Evolutionary conservation across 1,284 basidiomycete species (phyloP), one percentile per base, ranked within the genome.

Genomic region (Pascua sp.): DNA sequence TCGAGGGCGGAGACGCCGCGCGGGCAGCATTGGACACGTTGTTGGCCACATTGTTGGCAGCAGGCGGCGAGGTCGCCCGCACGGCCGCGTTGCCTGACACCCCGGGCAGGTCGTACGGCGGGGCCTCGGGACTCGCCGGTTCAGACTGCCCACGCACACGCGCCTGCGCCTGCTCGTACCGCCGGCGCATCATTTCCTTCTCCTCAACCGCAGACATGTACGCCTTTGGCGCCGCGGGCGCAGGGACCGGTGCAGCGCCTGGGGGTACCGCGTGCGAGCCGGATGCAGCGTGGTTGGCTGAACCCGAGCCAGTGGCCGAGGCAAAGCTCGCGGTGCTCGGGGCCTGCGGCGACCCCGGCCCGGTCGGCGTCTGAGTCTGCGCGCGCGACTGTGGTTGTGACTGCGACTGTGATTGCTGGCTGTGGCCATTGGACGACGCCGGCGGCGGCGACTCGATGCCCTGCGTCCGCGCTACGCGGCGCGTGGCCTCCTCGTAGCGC

Each of bases 151-250:
- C 24, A 32, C 24, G 24, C 24, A 66, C 66, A 8, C 55, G 46
- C 8, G 87, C 84, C 60, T 83, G 83, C 2, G 82, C 84, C 62
- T 61, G 57, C 46, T 61, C 62, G 52, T 56, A 65, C 12, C 61
- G 43, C 39, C 56, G 45, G 17, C 63, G 53, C 64, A 65, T 65
- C 53, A 57, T n/a, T 18, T 65, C 64, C 51, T 65, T 65, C 52
- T 65, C 64, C 41, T 63, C 51, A n/a, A 47, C 63, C 11, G 63
- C 60, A 0, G 63, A 60, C 51, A 57, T 48, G 54, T 53, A 59
- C 24, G 42, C 43, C 7, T 38, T 37, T 12, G 41, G 32, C 11
- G 11, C 44, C 16, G 39, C 36, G 9, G 24, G 24, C 24, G 24
- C 24, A 32, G 41, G 17, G 39, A 15, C 24, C 10, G 37, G 8